Base-by-base conservation (phyloP, 2,329 filamentous ascomycete species). In the Neofusicoccum cordaticola region DNA sequence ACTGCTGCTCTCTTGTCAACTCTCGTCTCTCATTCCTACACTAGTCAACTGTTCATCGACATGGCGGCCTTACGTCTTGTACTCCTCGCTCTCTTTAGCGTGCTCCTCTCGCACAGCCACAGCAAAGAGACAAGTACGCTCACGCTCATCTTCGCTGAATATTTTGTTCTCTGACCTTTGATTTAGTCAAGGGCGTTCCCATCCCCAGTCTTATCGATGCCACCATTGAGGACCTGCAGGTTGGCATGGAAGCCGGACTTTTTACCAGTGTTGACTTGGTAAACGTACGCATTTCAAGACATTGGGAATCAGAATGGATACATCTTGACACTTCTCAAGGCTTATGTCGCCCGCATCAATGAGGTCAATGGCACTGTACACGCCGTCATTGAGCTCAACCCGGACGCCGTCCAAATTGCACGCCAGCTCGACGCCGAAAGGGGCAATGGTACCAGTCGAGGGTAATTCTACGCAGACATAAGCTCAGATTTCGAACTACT, bases 231-330 rank as follows among this genome's bases (percentile, higher is more conserved):
- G 80, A 86, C 27, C 75, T 87, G 22, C 73, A 77, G 31, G 69
- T 72, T 45, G 85, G 85, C 1, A 73, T 87, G 9, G 77, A 82
- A 50, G 73, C 73, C 17, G 79, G 79, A 2, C 74, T 78, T n/a
- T 87, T 85, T 67, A 85, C 81, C 1, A 86, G 84, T 68, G 81
- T 83, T n/a, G 83, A 87, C 64, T 74, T 88, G 17, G 85, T 86
- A 50, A 78, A 74, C 65, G 78, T 78, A 56, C 27, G 68, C 53
- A 22, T 58, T 31, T 13, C 34, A 13, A 22, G 22, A 6, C n/a
- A 22, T 4, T 35, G 17, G 22, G 27, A 19, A 42, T 44, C 12
- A 8, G 44, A 41, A 5, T 2, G n/a, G 63, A 71, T 35, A 70
- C 72, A 67, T 67, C 15, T n/a, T 57, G 22, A 64, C 48, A 12